Evolutionary conservation across 306 rosid genomes (phyloP).

Genomic region (Corylus heterophylla): DNA sequence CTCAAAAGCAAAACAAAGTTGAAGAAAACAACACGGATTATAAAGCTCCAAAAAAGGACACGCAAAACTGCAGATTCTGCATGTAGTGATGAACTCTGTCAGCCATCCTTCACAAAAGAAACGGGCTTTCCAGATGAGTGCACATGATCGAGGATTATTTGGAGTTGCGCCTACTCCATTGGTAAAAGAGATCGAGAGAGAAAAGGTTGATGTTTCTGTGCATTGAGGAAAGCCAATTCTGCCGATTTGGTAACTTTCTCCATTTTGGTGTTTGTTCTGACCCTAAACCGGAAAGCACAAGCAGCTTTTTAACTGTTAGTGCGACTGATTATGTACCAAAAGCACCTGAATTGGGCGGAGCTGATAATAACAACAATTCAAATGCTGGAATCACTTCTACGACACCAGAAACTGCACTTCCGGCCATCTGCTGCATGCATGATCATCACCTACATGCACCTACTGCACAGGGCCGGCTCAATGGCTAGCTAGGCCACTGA

Average conservation of each 20-base stretch:
- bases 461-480: slow-evolving; percentile 6
- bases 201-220: slow-evolving; percentile 25
- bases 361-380: slow-evolving; percentile 30
- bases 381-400: slow-evolving; percentile 34
- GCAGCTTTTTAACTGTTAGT: slow-evolving; percentile 48
- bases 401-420: slow-evolving; percentile 41
- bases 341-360: slow-evolving; percentile 37
- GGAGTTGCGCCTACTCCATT: slow-evolving; percentile 40
- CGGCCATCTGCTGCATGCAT: slow-evolving; percentile 29
- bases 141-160: slow-evolving; percentile 75
- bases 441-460: slow-evolving; percentile 31
- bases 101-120: slow-evolving; percentile 49
- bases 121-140: slow-evolving; percentile 78
- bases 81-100: slow-evolving; percentile 29
- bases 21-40: slow-evolving; percentile 48
- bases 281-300: slow-evolving; percentile 43
- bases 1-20: slow-evolving; percentile 41
- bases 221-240: slow-evolving; percentile 31
- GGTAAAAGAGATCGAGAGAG: slow-evolving; percentile 34
- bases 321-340: slow-evolving; percentile 31
- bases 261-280: slow-evolving; percentile 38
- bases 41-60: slow-evolving; percentile 34
- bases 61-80: slow-evolving; percentile 34
- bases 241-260: slow-evolving; percentile 19
- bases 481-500: too few relatives aligned